phyloP scores from a whole-genome alignment of 1,284 basidiomycete genomes.

The Ceratobasidium sp. region DNA sequence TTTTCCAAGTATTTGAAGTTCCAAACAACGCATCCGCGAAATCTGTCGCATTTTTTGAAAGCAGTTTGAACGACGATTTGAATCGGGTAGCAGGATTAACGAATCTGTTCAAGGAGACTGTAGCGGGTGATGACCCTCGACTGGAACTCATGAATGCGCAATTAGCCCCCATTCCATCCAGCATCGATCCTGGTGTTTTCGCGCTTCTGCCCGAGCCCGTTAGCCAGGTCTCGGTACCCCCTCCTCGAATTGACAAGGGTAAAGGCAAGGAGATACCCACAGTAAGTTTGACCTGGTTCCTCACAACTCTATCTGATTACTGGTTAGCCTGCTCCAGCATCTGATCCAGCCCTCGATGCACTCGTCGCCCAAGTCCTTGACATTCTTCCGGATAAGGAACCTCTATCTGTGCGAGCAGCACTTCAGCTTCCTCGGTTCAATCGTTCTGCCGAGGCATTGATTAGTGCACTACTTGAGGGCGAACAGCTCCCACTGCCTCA shows the following conservation, averaged over 20 bases:
- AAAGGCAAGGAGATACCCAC: conserved; percentile 27
- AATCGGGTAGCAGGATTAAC: conserved; percentile 19
- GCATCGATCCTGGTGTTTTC: conserved; percentile 19
- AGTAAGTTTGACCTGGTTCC: not conserved
- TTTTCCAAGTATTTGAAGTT: conserved; percentile 26
- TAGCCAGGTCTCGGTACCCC: not conserved
- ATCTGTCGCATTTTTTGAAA: conserved; percentile 15
- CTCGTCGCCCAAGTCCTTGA: conserved; percentile 46
- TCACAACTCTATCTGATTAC: not conserved
- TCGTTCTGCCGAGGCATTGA: conserved; percentile 42
- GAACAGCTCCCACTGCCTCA: conserved; percentile 14
- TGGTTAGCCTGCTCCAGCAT: conserved; percentile 8
- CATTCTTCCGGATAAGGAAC: conserved; percentile 45
- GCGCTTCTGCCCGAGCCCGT: not conserved
- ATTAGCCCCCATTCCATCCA: conserved; percentile 11
- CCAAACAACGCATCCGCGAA: not conserved
- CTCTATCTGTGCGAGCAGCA: conserved; percentile 43
- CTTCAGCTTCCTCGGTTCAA: conserved; percentile 43
- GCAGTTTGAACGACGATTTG: conserved; percentile 25
- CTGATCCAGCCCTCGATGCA: conserved; percentile 29
- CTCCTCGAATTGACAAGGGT: conserved; percentile 20
- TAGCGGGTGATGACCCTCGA: conserved; percentile 9
- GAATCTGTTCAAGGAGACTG: not conserved
- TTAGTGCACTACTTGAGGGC: conserved; percentile 44
- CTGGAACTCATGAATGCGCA: conserved; percentile 19